Base-by-base conservation (phyloP, 2,329 filamentous ascomycete genomes). In the Emydomyces testavorans region DNA sequence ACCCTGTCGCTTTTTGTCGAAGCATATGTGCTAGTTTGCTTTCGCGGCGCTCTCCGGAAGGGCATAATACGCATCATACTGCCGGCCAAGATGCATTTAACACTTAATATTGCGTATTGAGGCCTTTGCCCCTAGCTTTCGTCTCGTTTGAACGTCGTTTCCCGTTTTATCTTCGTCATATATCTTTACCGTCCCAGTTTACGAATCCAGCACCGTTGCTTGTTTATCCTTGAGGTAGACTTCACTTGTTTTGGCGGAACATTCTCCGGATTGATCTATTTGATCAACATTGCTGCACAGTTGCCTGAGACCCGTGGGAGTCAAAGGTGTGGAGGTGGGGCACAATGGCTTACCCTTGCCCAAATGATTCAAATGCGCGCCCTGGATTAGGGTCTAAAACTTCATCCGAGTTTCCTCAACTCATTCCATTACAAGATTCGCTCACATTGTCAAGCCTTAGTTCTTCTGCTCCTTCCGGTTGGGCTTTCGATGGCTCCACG, bases 81-180 rank as follows among this genome's bases (percentile, higher is more conserved):
- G 57, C 55, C 59, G 60, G 64, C 57, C 65, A 68, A 68, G 58
- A 68, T 68, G 65, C 65, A 66, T 60, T 62, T 63, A 63, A 66
- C 59, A 61, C 57, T 59, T 57, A 23, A 59, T 57, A 56, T 60
- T 59, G 60, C 61, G 60, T 62, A 59, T 60, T 66, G 61, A 63
- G 60, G 61, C 64, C 61, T 61, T 62, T 60, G 61, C 62, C 58
- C 60, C 60, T 52, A 55, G 58, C n/a, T 26, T 23, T 29, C n/a
- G 20, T 48, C 13, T 3, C 20, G 16, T 20, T 35, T 20, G 23
- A 32, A 21, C 23, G 28, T 37, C 15, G 16, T 39, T 32, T 31
- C 23, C 13, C 11, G 11, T 29, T 15, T 28, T 21, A 15, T 38
- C 13, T 4, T 38, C 29, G 4, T 29, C 36, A 13, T 18, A 18